Evolutionary conservation across 805 yeast genomes (phyloP), one percentile per base, ranked within the genome.

Genomic region (Candida awuae): DNA sequence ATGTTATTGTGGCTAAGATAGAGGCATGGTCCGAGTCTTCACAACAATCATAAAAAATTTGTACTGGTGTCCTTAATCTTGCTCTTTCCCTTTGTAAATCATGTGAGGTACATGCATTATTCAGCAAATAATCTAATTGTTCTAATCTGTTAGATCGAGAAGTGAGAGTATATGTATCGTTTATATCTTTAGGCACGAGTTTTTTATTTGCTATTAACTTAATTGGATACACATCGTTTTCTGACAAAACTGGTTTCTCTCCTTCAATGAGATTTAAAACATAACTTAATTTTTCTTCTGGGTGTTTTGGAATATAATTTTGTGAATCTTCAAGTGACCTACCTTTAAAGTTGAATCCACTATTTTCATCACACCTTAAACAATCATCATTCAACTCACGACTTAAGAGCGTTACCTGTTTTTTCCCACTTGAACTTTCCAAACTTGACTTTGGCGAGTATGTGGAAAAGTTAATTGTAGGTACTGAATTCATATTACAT

Each of bases 21-120:
- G 49, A 45, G 1, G 56, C 53, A 45, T 73, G 75, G 30, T 53
- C 51, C 10, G 42, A 29, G 35, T 68, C 63, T 35, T 67, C 63
- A 47, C 84, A 78, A 15, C 73, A 71, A 16, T 70, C 73, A 39
- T 60, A 57, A 48, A 74, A 77, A 4, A 75, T 73, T 27, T 55
- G 55, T 14, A 51, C 50, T 2, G 55, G 44, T 0, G 77, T 67
- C 21, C 65, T 63, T 14, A 59, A 36, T 35, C 58, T 51, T 0
- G 68, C 62, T 34, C 70, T 59, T 31, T 68, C 66, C 22, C 61
- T 59, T 2, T 67, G 58, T 20, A 77, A 55, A 3, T 45, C 47
- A 15, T 56, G 58, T n/a, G 62, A 61, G 2, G 77, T 65, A 1
- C 70, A 59, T 5, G 53, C 54, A 1, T 38, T 41, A 4, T 44